A percentile compares a stretch with the other conserved stretches of the same genome.
phyloP scores from a whole-genome alignment of 306 rosid species.

The Macrotyloma uniflorum region DNA sequence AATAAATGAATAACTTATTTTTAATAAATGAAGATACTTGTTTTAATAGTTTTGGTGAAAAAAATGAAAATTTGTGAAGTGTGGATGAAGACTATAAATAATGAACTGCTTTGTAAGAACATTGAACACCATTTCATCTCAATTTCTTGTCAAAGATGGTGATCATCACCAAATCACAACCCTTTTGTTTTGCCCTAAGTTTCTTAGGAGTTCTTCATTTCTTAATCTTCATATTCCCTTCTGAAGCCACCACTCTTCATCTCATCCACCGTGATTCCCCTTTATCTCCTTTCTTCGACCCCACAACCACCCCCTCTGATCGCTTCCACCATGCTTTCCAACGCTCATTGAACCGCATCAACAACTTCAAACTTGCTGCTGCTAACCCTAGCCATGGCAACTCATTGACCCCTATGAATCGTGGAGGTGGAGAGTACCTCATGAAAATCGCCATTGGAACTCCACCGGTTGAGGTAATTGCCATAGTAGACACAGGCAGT shows the following conservation, averaged over 20 bases:
- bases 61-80: no score
- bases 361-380: not conserved
- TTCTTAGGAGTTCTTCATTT: not conserved
- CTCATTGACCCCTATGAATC: slow-evolving; percentile 30
- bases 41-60: no score
- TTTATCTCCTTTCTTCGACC: slow-evolving; percentile 49
- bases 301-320: slow-evolving; percentile 36
- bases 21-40: no score
- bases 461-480: slow-evolving; percentile 48
- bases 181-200: not conserved
- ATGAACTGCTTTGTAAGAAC: no score
- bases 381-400: not conserved
- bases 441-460: slow-evolving; percentile 63
- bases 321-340: slow-evolving; percentile 46
- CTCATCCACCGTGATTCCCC: slow-evolving; percentile 62
- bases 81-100: no score
- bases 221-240: not conserved
- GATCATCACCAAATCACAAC: not conserved
- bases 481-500: slow-evolving; percentile 67
- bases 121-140: no score
- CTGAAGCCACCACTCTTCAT: slow-evolving; percentile 29
- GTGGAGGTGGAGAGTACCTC: slow-evolving; percentile 52
- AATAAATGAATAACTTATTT: no score
- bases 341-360: slow-evolving; percentile 50
- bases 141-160: not conserved